A percentile compares a stretch with the other conserved stretches of the same genome.
phyloP scores from a whole-genome alignment of 1,139 yeast genomes.

The Casaregolazyma suthepensis region DNA sequence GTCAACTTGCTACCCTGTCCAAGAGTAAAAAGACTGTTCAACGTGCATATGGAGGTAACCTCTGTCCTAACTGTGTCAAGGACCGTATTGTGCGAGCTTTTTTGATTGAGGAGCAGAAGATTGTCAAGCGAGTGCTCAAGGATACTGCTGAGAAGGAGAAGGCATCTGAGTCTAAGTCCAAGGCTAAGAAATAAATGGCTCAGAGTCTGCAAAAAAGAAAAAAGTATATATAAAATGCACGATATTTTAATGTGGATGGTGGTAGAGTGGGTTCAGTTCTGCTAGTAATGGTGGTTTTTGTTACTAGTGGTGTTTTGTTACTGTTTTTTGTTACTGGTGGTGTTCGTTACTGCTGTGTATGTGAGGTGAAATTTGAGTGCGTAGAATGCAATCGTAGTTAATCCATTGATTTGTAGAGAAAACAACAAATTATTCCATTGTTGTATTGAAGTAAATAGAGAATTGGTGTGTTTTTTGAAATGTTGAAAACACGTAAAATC shows the following conservation, averaged over 20 bases:
- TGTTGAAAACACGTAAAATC: no score
- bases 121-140: constrained; percentile 97
- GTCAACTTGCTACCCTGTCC: constrained; percentile 91
- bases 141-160: constrained; percentile 86
- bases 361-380: no score
- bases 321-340: no score
- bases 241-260: constrained; percentile 1
- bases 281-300: not conserved
- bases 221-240: constrained; percentile 10
- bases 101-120: constrained; percentile 99
- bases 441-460: no score
- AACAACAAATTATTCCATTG: no score
- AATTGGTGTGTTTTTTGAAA: no score
- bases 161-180: constrained; percentile 45
- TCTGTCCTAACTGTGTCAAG: constrained; percentile 98
- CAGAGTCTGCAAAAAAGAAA: constrained; percentile 4
- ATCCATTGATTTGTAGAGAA: no score
- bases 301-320: no score
- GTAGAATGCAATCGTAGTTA: no score
- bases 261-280: not conserved
- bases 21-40: constrained; percentile 97
- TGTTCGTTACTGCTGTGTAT: no score
- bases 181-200: constrained; percentile 21
- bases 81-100: constrained; percentile 98
- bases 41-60: constrained; percentile 99